These are phyloP conservation scores for Ophiostoma pallidulum DNA, from an alignment of 2,329 filamentous ascomycete species.

Conservation along the genomic window DNA sequence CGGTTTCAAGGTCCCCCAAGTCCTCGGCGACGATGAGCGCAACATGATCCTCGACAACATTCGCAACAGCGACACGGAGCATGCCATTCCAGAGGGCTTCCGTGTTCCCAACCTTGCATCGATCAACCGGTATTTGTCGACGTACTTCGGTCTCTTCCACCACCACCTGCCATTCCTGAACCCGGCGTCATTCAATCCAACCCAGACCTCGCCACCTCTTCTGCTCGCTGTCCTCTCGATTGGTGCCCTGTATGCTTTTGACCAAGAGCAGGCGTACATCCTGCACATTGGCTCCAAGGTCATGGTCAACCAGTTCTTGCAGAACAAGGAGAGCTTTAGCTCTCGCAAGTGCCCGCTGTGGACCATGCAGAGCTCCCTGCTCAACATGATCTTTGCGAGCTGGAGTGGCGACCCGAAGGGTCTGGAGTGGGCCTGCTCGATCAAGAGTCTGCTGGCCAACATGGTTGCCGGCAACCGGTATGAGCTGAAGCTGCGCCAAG, in stretches of 20 bases:
- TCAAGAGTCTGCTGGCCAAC: slow-evolving; percentile 94
- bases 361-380: slow-evolving; percentile 93
- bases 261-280: slow-evolving; percentile 94
- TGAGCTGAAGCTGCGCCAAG: slow-evolving; percentile 85
- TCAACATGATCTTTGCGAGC: slow-evolving; percentile 99
- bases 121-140: slow-evolving; percentile 85
- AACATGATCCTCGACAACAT: slow-evolving; percentile 81
- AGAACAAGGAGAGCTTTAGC: slow-evolving; percentile 98
- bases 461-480: slow-evolving; percentile 98
- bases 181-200: slow-evolving; percentile 78
- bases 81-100: slow-evolving; percentile 79
- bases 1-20: slow-evolving; percentile 63
- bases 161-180: slow-evolving; percentile 95
- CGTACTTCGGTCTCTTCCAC: slow-evolving; percentile 95
- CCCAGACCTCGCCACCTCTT: slow-evolving; percentile 69
- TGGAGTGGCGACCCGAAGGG: slow-evolving; percentile 98
- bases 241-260: slow-evolving; percentile 91
- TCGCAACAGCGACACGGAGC: slow-evolving; percentile 67
- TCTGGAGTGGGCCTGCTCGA: slow-evolving; percentile 96
- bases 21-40: slow-evolving; percentile 76
- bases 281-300: slow-evolving; percentile 97
- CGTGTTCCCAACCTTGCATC: slow-evolving; percentile 71
- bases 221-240: slow-evolving; percentile 88
- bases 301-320: slow-evolving; percentile 89
- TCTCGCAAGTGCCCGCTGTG: slow-evolving; percentile 94